phyloP scores from a whole-genome alignment of 2,329 filamentous ascomycete genomes.

The Waltergamsia citrina region DNA sequence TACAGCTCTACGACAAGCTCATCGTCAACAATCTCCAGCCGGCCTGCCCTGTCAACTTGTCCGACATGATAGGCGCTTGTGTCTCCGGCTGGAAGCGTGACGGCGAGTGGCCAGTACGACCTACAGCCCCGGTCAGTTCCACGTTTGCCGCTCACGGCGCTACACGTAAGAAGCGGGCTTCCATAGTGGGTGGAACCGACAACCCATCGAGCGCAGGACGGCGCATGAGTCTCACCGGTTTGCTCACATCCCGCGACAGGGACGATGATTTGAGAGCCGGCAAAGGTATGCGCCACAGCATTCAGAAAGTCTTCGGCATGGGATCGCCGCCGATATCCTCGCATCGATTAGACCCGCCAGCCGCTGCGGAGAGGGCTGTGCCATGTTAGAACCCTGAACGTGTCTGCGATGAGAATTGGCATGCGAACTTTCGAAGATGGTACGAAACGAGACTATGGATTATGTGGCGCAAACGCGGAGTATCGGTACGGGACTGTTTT shows the following conservation, averaged over 20 bases:
- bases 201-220: conserved; percentile 20
- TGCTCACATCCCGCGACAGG: conserved; percentile 32
- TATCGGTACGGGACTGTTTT: too few relatives aligned
- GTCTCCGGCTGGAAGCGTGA: conserved; percentile 89
- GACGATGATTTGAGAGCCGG: conserved; percentile 20
- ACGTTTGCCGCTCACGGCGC: conserved; percentile 12
- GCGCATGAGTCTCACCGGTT: conserved; percentile 34
- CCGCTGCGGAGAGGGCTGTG: neutral
- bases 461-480: too few relatives aligned
- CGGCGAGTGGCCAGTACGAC: conserved; percentile 74
- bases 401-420: too few relatives aligned
- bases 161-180: conserved; percentile 26
- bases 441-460: too few relatives aligned
- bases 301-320: conserved; percentile 35
- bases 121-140: too few relatives aligned
- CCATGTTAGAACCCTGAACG: too few relatives aligned
- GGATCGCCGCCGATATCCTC: neutral
- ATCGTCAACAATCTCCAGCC: conserved; percentile 73
- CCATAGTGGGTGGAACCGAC: conserved; percentile 10
- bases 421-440: too few relatives aligned
- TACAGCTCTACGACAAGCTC: conserved; percentile 83
- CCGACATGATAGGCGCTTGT: conserved; percentile 69
- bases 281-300: conserved; percentile 33
- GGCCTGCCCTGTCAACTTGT: conserved; percentile 78
- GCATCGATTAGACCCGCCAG: neutral